phyloP scores from a whole-genome alignment of 139 green algal species.

The Tetraselmis chui region DNA sequence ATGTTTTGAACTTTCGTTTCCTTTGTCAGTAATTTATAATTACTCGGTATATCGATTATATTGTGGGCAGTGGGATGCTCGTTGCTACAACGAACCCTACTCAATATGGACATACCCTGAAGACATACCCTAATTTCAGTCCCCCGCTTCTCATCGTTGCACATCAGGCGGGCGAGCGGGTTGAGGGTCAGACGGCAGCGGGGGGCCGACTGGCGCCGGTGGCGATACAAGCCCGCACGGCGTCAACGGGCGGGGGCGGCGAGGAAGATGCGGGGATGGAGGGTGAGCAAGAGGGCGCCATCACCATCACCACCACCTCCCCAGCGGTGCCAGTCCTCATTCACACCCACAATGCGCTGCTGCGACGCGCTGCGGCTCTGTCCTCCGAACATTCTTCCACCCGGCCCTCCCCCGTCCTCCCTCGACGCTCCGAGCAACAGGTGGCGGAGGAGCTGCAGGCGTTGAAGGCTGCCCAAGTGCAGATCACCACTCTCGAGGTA shows the following conservation, averaged over 20 bases:
- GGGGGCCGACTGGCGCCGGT: background rate
- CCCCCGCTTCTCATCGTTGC: background rate
- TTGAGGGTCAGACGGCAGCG: background rate
- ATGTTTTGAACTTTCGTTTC: too few relatives aligned
- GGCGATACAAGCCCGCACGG: background rate
- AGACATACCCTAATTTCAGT: background rate
- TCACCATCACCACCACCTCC: background rate
- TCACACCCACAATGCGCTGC: background rate
- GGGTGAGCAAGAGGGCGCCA: background rate
- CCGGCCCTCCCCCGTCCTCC: too few relatives aligned
- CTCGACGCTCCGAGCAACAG: too few relatives aligned
- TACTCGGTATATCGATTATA: too few relatives aligned
- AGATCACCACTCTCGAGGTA: too few relatives aligned
- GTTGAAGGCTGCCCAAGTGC: background rate
- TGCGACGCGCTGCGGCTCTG: background rate
- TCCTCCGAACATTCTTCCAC: background rate
- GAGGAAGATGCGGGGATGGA: background rate
- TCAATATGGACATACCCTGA: background rate
- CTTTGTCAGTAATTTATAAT: background rate
- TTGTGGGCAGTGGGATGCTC: too few relatives aligned
- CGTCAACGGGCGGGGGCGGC: too few relatives aligned
- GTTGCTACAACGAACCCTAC: background rate
- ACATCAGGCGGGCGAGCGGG: background rate
- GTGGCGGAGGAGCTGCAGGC: background rate
- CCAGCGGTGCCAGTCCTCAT: background rate